Evolutionary conservation across 2,329 filamentous ascomycete species (phyloP).

Genomic region (Zymoseptoria pseudotritici): DNA sequence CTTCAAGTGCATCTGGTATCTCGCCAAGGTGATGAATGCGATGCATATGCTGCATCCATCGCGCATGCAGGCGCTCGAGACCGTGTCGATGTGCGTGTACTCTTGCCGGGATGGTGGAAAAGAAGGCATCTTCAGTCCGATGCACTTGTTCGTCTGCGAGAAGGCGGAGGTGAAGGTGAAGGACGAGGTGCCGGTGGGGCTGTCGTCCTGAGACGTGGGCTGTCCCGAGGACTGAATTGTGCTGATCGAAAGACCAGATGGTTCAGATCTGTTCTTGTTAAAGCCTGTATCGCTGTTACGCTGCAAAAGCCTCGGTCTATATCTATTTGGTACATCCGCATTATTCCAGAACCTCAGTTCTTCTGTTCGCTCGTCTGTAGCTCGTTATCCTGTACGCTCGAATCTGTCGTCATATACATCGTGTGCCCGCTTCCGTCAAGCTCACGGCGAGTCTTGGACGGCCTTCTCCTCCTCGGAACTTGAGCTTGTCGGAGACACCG

Average conservation of each 20-base stretch:
- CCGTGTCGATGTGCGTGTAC: constrained; percentile 1
- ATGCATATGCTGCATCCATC: constrained; percentile 1
- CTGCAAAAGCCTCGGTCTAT: no score
- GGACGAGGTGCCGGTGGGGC: background rate
- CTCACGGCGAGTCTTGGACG: background rate
- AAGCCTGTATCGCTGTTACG: no score
- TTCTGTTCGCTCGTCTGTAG: background rate
- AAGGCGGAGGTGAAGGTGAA: background rate
- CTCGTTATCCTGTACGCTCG: background rate
- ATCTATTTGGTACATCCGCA: no score
- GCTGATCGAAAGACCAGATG: no score
- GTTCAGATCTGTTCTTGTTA: no score
- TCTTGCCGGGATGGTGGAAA: background rate
- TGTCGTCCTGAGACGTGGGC: background rate
- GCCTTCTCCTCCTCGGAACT: background rate
- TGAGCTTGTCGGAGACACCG: background rate
- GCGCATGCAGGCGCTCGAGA: constrained; percentile 3
- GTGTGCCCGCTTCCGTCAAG: background rate
- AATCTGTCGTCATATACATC: background rate
- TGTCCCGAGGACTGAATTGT: background rate
- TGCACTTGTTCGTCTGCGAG: background rate
- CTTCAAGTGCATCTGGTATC: background rate
- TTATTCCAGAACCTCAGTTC: no score
- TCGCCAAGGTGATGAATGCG: background rate
- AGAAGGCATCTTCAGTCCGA: background rate